Conservation (phyloP, 345 rosid genomes). For the Arabidopsis suecica region DNA sequence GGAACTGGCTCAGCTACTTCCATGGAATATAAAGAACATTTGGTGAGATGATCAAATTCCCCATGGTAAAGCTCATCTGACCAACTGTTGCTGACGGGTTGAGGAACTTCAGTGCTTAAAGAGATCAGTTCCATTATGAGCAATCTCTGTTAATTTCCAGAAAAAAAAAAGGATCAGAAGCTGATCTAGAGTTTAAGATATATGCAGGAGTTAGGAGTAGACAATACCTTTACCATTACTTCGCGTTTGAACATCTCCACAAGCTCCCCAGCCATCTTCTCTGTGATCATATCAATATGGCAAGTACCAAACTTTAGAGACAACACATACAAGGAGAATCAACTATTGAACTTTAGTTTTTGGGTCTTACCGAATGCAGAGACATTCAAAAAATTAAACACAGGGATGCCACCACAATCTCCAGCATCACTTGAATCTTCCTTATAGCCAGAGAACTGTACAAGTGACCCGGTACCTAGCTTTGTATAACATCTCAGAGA, state of each 20-base stretch:
- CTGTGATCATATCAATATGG: constrained; percentile 47
- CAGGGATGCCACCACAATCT: constrained; percentile 78
- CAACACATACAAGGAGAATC: constrained; percentile 6
- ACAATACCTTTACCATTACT: constrained; percentile 70
- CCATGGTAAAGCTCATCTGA: constrained; percentile 75
- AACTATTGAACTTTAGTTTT: not conserved
- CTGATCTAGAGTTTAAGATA: not conserved
- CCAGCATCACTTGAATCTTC: constrained; percentile 64
- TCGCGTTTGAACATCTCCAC: constrained; percentile 78
- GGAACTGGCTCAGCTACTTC: constrained; percentile 54
- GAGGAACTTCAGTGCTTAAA: constrained; percentile 54
- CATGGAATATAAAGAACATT: constrained; percentile 56
- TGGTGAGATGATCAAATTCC: constrained; percentile 66
- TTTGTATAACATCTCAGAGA: constrained; percentile 73
- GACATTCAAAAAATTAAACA: constrained; percentile 65
- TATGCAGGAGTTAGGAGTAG: not conserved
- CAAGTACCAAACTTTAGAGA: constrained; percentile 28
- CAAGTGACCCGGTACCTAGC: constrained; percentile 54
- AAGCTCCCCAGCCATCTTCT: constrained; percentile 75
- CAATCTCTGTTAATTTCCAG: constrained; percentile 55
- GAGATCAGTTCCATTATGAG: constrained; percentile 60
- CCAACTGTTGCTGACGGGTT: constrained; percentile 54
- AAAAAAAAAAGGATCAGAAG: constrained; percentile 2
- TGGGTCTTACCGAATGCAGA: constrained; percentile 61
- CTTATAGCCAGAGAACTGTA: constrained; percentile 63